A percentile compares a stretch with the other conserved stretches of the same genome.
Conservation (phyloP, 495 filamentous ascomycete genomes). For the Choiromyces venosus region DNA sequence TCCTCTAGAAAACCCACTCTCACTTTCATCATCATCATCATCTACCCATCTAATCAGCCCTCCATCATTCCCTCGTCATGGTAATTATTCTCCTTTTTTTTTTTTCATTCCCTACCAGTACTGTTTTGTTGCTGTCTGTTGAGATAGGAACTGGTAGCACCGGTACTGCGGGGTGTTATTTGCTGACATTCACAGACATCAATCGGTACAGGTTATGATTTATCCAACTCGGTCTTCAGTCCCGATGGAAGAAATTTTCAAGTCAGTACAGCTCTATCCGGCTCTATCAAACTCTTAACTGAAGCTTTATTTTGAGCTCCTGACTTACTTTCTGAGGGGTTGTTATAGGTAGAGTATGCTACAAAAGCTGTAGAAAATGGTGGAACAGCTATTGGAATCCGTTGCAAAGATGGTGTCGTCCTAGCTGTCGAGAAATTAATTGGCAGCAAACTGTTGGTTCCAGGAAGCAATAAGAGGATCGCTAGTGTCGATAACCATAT, state of each 20-base stretch:
- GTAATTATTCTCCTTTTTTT: conserved; percentile 21
- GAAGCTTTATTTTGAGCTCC: conserved; percentile 10
- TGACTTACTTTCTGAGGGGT: conserved; percentile 20
- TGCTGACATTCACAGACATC: conserved; percentile 63
- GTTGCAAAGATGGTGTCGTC: conserved; percentile 95
- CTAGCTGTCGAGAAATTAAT: conserved; percentile 95
- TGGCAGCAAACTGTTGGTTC: conserved; percentile 88
- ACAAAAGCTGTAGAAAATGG: conserved; percentile 98
- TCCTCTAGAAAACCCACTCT: background rate
- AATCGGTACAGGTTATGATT: conserved; percentile 98
- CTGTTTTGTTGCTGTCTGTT: conserved; percentile 7
- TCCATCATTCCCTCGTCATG: conserved; percentile 23
- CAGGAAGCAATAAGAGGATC: conserved; percentile 91
- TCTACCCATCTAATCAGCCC: conserved; percentile 12
- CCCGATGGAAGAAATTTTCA: conserved; percentile 99
- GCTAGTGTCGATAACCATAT: conserved; percentile 88
- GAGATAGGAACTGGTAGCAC: conserved; percentile 18
- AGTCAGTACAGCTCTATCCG: conserved; percentile 44
- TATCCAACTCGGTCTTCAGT: conserved; percentile 98
- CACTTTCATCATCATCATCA: background rate
- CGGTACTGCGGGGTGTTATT: conserved; percentile 30
- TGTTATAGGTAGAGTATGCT: conserved; percentile 92
- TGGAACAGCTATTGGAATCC: conserved; percentile 90
- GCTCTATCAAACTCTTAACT: conserved; percentile 5
- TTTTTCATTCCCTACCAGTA: background rate